phyloP scores from a whole-genome alignment of 2,329 filamentous ascomycete species.

The Ascocoryne sarcoides region DNA sequence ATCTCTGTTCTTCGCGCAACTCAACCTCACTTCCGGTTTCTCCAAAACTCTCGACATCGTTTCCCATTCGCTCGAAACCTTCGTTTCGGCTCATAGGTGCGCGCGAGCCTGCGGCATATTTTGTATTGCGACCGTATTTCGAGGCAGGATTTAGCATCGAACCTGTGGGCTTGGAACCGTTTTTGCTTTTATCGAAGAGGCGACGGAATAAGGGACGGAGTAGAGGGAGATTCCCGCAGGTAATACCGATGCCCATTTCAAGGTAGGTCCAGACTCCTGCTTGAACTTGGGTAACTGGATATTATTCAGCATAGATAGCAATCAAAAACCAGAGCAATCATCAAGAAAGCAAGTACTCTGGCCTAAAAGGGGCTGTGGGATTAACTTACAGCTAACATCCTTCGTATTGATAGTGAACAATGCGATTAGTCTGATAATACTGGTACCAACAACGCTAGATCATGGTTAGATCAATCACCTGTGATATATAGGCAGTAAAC shows the following conservation, averaged over 20 bases:
- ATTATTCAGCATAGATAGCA: not conserved
- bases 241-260: slow-evolving; percentile 28
- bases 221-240: slow-evolving; percentile 27
- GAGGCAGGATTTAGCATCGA: too few species aligned
- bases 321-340: too few species aligned
- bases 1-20: not conserved
- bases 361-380: not conserved
- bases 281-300: slow-evolving; percentile 13
- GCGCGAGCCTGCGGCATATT: not conserved
- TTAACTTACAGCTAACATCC: slow-evolving; percentile 15
- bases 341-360: too few species aligned
- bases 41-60: not conserved
- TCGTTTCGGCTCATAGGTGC: not conserved
- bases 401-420: slow-evolving; percentile 13
- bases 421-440: slow-evolving; percentile 16
- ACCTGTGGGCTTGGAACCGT: not conserved
- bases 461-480: not conserved
- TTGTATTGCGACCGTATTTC: not conserved
- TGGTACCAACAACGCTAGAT: slow-evolving; percentile 6
- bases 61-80: not conserved
- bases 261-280: slow-evolving; percentile 34
- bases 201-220: slow-evolving; percentile 26
- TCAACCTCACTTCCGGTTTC: not conserved
- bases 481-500: not conserved
- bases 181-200: slow-evolving; percentile 4